These are phyloP conservation scores for Camellia lanceoleosa DNA, from an alignment of 148 eudicot genomes.

Conservation along the genomic window DNA sequence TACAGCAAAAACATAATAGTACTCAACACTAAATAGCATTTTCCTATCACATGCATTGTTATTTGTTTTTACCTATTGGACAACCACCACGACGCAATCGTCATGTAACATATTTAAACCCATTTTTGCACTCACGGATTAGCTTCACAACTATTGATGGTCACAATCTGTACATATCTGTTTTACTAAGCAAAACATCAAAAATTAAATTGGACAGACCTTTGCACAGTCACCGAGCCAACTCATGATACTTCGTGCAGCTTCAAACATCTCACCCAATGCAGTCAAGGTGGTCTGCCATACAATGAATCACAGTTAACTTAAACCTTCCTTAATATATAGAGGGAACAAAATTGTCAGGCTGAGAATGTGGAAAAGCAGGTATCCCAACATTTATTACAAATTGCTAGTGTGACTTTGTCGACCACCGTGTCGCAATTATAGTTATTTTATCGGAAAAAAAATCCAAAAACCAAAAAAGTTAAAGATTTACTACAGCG, in stretches of 20 bases:
- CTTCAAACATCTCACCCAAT: conserved; percentile 96
- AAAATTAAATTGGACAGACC: conserved; percentile 37
- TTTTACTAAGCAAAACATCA: neutral
- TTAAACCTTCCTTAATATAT: neutral
- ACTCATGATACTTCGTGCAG: conserved; percentile 92
- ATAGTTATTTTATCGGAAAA: neutral
- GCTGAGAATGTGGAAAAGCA: neutral
- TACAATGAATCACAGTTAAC: conserved; percentile 20
- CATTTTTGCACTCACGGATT: neutral
- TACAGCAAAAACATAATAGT: neutral
- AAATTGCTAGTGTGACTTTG: neutral
- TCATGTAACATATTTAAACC: neutral
- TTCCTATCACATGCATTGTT: neutral
- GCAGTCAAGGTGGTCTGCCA: conserved; percentile 87
- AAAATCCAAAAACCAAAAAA: neutral
- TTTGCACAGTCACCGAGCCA: conserved; percentile 99
- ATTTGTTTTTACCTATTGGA: too few species aligned
- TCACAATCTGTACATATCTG: neutral
- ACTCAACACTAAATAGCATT: neutral
- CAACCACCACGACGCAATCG: neutral
- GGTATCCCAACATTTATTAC: neutral
- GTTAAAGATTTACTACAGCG: neutral
- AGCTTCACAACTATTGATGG: neutral
- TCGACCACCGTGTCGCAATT: neutral
- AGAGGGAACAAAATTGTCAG: neutral